Conservation (phyloP, 2,329 filamentous ascomycete species). For the Fusarium austroafricanum region DNA sequence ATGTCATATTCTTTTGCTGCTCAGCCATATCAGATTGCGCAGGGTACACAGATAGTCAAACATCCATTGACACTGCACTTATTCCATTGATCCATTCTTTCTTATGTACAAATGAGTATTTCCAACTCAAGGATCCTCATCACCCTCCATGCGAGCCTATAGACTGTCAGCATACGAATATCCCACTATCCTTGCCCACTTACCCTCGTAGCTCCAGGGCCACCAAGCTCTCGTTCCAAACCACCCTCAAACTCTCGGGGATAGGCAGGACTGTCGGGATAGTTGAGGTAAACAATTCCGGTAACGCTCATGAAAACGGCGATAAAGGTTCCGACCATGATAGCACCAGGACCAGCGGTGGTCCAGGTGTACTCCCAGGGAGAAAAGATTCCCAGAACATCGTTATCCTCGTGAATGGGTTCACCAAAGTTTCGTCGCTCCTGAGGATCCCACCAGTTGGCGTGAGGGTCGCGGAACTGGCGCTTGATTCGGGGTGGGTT, state of each 20-base stretch:
- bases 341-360: conserved; percentile 74
- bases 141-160: conserved; percentile 67
- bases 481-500: conserved; percentile 86
- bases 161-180: conserved; percentile 29
- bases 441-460: conserved; percentile 96
- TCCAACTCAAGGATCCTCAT: conserved; percentile 61
- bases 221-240: conserved; percentile 79
- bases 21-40: conserved; percentile 4
- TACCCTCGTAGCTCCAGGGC: conserved; percentile 73
- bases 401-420: conserved; percentile 95
- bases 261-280: conserved; percentile 77
- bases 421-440: conserved; percentile 97
- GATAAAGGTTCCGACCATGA: conserved; percentile 77
- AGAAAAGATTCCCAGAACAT: conserved; percentile 89
- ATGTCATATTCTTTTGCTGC: not conserved
- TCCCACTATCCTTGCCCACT: conserved; percentile 51
- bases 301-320: conserved; percentile 71
- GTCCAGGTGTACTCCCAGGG: conserved; percentile 89
- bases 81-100: conserved; percentile 41
- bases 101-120: conserved; percentile 54
- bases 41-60: conserved; percentile 7
- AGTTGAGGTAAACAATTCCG: conserved; percentile 75
- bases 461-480: conserved; percentile 92
- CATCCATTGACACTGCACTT: conserved; percentile 23
- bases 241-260: conserved; percentile 79